Evolutionary conservation across 345 rosid genomes (phyloP).

Genomic region (Salix udensis): DNA sequence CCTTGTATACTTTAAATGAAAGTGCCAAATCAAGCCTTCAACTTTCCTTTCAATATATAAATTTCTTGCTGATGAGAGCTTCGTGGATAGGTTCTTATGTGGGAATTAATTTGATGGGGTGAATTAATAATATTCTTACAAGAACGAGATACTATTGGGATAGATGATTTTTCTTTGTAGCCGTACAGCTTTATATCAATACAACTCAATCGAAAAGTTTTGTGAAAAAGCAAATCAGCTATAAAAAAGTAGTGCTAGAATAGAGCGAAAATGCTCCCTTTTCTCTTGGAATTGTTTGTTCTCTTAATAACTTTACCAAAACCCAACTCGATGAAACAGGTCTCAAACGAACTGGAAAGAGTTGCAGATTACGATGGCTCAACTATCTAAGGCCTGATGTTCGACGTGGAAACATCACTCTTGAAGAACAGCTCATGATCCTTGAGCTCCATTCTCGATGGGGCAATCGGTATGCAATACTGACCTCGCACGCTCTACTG

Average conservation of each 20-base stretch:
- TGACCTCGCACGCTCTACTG: background rate
- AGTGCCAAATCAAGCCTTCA: constrained; percentile 19
- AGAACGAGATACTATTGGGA: background rate
- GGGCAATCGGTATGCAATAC: constrained; percentile 27
- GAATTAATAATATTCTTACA: background rate
- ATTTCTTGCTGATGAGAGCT: background rate
- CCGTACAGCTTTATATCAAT: background rate
- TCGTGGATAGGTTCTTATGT: background rate
- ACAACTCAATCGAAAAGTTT: constrained; percentile 1
- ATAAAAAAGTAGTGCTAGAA: background rate
- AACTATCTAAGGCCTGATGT: constrained; percentile 36
- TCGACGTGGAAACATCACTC: constrained; percentile 37
- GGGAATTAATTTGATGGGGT: background rate
- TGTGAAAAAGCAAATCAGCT: constrained; percentile 8
- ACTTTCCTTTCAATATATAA: constrained; percentile 3
- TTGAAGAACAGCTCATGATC: constrained; percentile 35
- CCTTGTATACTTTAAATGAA: constrained; percentile 16
- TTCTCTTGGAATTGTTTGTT: background rate
- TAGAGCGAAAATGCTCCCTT: constrained; percentile 1
- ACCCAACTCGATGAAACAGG: constrained; percentile 19
- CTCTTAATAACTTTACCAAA: constrained; percentile 39
- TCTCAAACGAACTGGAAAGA: constrained; percentile 33
- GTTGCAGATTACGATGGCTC: constrained; percentile 38
- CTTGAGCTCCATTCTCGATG: constrained; percentile 36
- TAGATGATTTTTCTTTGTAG: background rate